Conservation (phyloP, 176 grass and related monocot species). For the Carex scoparia region DNA sequence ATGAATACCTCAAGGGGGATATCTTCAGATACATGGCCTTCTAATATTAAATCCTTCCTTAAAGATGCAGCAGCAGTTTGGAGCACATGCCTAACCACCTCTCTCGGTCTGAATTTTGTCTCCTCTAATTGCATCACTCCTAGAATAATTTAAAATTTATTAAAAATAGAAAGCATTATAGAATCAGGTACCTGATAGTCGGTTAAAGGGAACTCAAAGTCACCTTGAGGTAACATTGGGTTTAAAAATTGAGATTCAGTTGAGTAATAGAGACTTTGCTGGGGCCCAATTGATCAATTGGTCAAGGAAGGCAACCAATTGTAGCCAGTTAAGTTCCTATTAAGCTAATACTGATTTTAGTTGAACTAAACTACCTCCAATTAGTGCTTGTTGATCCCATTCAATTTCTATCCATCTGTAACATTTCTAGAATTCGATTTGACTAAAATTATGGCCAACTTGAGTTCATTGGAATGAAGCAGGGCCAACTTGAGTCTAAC, state of each 20-base stretch:
- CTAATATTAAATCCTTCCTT: slow-evolving; percentile 84
- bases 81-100: slow-evolving; percentile 93
- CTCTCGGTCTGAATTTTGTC: slow-evolving; percentile 88
- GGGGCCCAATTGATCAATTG: not conserved
- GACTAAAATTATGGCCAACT: not conserved
- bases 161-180: not conserved
- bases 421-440: not conserved
- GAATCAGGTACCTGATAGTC: not conserved
- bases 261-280: not conserved
- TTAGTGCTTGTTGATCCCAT: not conserved
- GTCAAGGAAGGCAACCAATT: not conserved
- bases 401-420: not conserved
- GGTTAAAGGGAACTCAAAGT: not conserved
- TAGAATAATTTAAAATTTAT: slow-evolving; percentile 32
- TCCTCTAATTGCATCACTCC: slow-evolving; percentile 94
- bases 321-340: not conserved
- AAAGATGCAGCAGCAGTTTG: slow-evolving; percentile 97
- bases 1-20: slow-evolving; percentile 73
- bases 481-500: not conserved
- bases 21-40: slow-evolving; percentile 69
- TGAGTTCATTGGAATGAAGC: not conserved
- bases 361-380: not conserved
- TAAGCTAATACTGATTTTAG: not conserved
- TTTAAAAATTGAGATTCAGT: not conserved
- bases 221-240: not conserved